A percentile compares a stretch with the other conserved stretches of the same genome.
These are phyloP conservation scores for Ustilago sp. DNA, from an alignment of 1,284 basidiomycete species.

Conservation along the genomic window DNA sequence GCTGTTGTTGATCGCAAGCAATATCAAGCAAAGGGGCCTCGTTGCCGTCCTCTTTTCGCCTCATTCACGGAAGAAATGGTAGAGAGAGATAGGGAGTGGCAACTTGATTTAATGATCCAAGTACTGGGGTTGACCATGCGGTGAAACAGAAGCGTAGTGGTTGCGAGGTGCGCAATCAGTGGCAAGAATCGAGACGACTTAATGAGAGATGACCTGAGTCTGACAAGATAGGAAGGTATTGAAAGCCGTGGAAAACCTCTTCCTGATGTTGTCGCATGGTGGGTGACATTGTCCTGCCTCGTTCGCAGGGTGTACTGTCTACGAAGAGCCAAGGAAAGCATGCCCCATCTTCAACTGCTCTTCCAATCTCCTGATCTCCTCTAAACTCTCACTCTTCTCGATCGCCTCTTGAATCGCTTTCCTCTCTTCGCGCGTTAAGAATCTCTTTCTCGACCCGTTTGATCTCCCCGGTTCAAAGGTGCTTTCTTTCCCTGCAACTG, in stretches of 20 bases:
- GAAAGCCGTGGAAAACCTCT: background rate
- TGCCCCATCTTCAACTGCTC: constrained; percentile 64
- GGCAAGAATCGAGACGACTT: no score
- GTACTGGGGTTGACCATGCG: background rate
- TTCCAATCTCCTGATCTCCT: constrained; percentile 71
- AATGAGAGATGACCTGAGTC: no score
- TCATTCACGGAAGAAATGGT: no score
- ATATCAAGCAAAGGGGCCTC: no score
- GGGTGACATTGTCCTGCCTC: no score
- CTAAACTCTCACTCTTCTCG: constrained; percentile 86
- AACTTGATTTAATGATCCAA: constrained; percentile 17
- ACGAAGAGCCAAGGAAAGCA: constrained; percentile 24
- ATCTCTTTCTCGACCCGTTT: constrained; percentile 73
- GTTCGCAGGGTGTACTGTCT: background rate
- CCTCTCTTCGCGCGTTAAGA: constrained; percentile 93
- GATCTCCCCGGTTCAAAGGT: constrained; percentile 72
- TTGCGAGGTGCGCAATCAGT: background rate
- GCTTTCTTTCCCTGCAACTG: constrained; percentile 71
- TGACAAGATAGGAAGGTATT: background rate
- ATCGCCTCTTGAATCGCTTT: constrained; percentile 90
- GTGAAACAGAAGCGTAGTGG: background rate
- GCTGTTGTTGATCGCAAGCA: background rate
- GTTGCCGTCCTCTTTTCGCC: no score
- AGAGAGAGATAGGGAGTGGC: no score
- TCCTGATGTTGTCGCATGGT: background rate